phyloP scores from a whole-genome alignment of 352 stramenopile species.

The Phytophthora chlamydospora region DNA sequence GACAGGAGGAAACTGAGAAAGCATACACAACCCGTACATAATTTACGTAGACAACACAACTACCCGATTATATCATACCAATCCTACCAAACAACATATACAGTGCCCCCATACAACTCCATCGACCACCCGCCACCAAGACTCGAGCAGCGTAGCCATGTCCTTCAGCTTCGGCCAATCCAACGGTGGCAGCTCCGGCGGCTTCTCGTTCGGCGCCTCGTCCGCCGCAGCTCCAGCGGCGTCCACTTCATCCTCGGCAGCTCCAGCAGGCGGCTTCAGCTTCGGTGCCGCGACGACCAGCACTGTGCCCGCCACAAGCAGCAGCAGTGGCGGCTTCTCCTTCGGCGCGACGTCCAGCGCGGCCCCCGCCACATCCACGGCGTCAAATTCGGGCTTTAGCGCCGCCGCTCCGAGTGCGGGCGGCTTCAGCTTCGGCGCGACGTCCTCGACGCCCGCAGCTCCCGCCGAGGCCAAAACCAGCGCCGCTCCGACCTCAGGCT shows the following conservation, averaged over 20 bases:
- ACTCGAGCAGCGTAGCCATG: conserved; percentile 24
- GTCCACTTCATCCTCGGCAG: conserved; percentile 3
- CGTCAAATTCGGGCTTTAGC: conserved; percentile 10
- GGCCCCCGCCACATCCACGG: conserved; percentile 11
- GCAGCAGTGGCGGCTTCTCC: conserved; percentile 4
- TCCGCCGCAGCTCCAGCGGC: conserved; percentile 18
- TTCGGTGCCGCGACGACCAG: conserved; percentile 22
- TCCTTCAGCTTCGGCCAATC: conserved; percentile 46
- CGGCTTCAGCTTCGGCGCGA: conserved; percentile 11
- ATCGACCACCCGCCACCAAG: conserved; percentile 4
- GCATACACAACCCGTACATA: not conserved
- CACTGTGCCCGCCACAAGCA: conserved; percentile 4
- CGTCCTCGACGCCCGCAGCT: not conserved
- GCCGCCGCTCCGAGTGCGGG: no score
- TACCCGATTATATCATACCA: not conserved
- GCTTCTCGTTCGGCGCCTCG: conserved; percentile 26
- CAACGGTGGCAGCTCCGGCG: conserved; percentile 27
- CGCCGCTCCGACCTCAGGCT: conserved; percentile 4
- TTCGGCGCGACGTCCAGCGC: conserved; percentile 15
- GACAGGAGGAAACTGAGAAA: conserved; percentile 14
- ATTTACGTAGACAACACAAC: no score
- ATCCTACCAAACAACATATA: not conserved
- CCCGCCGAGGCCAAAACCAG: not conserved
- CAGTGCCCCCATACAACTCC: not conserved
- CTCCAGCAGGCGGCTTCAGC: conserved; percentile 32